Conservation (phyloP, 208 protist species). For the Trypanosoma theileri region DNA sequence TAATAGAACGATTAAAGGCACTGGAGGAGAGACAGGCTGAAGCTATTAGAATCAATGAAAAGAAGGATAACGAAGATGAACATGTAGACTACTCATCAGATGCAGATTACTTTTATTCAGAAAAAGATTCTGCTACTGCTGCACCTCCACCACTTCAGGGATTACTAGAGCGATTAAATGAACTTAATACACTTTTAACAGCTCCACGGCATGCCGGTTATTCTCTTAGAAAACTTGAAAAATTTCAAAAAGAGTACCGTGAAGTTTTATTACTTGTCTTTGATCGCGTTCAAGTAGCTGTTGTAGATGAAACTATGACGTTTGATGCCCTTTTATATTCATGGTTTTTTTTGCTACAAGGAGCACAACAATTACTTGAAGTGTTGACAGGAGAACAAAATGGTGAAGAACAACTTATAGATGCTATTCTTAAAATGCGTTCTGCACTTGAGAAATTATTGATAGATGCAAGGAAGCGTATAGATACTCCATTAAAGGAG, state of each 20-base stretch:
- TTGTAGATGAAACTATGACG: slow-evolving; percentile 56
- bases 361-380: slow-evolving; percentile 33
- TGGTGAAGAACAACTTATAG: slow-evolving; percentile 2
- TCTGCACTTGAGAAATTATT: slow-evolving; percentile 29
- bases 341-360: slow-evolving; percentile 43
- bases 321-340: slow-evolving; percentile 51
- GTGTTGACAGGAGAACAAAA: slow-evolving; percentile 9
- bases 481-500: background rate
- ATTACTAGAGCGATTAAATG: slow-evolving; percentile 22
- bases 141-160: background rate
- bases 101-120: slow-evolving; percentile 28
- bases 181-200: slow-evolving; percentile 30
- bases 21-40: slow-evolving; percentile 34
- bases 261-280: slow-evolving; percentile 39
- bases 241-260: slow-evolving; percentile 24
- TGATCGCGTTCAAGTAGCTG: slow-evolving; percentile 33
- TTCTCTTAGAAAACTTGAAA: slow-evolving; percentile 25
- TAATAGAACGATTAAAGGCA: slow-evolving; percentile 51
- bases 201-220: slow-evolving; percentile 37
- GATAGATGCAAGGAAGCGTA: slow-evolving; percentile 10
- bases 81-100: background rate
- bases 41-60: background rate
- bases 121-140: background rate
- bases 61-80: background rate
- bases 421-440: slow-evolving; percentile 28